Percentiles rank a stretch among this genome's conserved stretches.
Conservation (phyloP, 768 basidiomycete genomes). For the Roridomyces roridus region DNA sequence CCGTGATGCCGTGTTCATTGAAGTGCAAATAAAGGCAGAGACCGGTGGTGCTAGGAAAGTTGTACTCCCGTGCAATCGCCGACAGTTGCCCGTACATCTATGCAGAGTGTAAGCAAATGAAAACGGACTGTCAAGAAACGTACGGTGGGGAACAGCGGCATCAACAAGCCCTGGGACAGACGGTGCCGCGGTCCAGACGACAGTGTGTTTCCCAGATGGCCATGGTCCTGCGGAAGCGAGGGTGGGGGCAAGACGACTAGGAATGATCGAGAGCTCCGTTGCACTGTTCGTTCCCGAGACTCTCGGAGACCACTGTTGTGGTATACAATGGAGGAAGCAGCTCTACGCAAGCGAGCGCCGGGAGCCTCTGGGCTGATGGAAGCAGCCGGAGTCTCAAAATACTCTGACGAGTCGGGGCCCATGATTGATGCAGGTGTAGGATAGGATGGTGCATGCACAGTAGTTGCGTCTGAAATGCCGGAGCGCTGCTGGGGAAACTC, state of each 20-base stretch:
- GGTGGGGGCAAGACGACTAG: slow-evolving; percentile 72
- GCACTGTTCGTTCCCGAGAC: slow-evolving; percentile 43
- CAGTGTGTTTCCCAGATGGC: slow-evolving; percentile 62
- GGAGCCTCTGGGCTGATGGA: slow-evolving; percentile 35
- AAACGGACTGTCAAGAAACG: slow-evolving; percentile 11
- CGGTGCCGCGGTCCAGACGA: slow-evolving; percentile 65
- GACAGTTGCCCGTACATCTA: slow-evolving; percentile 80
- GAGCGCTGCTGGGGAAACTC: slow-evolving; percentile 47
- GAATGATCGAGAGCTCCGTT: slow-evolving; percentile 56
- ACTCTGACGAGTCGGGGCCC: slow-evolving; percentile 18
- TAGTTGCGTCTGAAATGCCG: not conserved
- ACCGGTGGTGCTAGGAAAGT: slow-evolving; percentile 77
- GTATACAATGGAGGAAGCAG: slow-evolving; percentile 59
- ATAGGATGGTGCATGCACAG: slow-evolving; percentile 1
- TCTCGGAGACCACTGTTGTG: slow-evolving; percentile 54
- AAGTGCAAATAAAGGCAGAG: slow-evolving; percentile 82
- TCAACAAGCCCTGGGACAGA: slow-evolving; percentile 69
- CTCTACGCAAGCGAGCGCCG: slow-evolving; percentile 46
- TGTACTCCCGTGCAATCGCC: slow-evolving; percentile 83
- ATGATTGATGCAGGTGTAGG: slow-evolving; percentile 20
- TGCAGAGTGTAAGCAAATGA: not conserved
- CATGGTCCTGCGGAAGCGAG: slow-evolving; percentile 62
- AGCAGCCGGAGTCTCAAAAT: slow-evolving; percentile 23
- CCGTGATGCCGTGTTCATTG: slow-evolving; percentile 57
- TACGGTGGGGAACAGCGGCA: slow-evolving; percentile 81